Evolutionary conservation across 2,329 filamentous ascomycete genomes (phyloP).

Genomic region (Trichoderma sp.): DNA sequence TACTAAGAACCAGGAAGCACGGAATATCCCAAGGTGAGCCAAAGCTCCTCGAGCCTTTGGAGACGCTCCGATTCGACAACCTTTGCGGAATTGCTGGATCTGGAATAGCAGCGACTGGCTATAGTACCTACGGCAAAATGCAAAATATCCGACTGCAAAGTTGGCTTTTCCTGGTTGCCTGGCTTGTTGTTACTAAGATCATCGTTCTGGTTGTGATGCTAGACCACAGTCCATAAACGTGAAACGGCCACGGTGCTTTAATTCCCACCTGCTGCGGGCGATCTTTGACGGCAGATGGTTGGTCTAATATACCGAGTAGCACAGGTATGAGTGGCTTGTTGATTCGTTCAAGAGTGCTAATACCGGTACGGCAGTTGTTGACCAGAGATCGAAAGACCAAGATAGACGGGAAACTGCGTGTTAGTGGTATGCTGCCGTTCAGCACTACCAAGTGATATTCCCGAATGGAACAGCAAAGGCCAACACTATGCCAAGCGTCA

Average conservation of each 20-base stretch:
- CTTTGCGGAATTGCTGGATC: too few species aligned
- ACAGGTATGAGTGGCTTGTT: neutral
- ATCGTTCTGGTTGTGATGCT: too few species aligned
- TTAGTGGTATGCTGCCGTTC: neutral
- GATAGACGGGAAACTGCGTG: neutral
- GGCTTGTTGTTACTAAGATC: neutral
- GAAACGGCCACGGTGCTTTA: conserved; percentile 22
- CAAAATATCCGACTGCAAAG: neutral
- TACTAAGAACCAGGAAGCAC: too few species aligned
- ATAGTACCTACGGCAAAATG: neutral
- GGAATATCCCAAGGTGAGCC: too few species aligned
- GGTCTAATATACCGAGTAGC: too few species aligned
- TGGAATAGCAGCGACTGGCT: too few species aligned
- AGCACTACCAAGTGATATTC: neutral
- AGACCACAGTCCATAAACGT: conserved; percentile 4
- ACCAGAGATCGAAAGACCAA: neutral
- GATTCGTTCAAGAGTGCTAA: neutral
- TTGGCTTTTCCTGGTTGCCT: neutral
- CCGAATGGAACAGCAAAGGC: conserved; percentile 7
- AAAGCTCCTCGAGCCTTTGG: too few species aligned
- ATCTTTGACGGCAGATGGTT: neutral
- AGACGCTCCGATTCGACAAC: too few species aligned
- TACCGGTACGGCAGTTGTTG: conserved; percentile 1
- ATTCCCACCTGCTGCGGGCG: conserved; percentile 11
- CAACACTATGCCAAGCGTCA: conserved; percentile 9